Base-by-base conservation (phyloP, 2,329 filamentous ascomycete genomes). In the Cladosporium sp. region DNA sequence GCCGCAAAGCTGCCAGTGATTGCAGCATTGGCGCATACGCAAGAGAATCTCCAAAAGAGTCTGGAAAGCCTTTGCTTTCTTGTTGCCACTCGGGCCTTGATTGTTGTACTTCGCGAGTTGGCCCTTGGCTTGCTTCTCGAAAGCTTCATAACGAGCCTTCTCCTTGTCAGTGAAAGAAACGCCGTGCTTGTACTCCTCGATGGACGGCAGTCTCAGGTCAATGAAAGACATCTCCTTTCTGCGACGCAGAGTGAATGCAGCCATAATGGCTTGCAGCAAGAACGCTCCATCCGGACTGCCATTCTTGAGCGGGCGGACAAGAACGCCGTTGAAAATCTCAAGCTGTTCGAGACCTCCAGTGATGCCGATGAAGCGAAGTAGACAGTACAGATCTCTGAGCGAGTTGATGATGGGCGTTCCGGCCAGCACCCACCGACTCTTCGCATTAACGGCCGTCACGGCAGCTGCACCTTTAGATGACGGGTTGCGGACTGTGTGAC, bases 201-300 rank as follows among this genome's bases (percentile, higher is more conserved):
- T 83, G 12, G 83, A 75, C 0, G 90, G 89, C 7, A 95, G 75
- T 55, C 83, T 86, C 17, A 95, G 73, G 58, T 95, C 88, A 47
- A 96, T 80, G 62, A 95, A 95, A 4, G 79, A 78, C 89, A 96
- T 95, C 50, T 92, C 85, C 66, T 96, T 96, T 67, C 84, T 86
- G 32, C 90, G 82, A 32, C 90, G 81, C 18, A 96, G 75, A 60
- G 88, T 93, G 41, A 95, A 79, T 15, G 86, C 83, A n/a, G 78
- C 77, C 82, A 95, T 91, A 39, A 95, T 76, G 4, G 82, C 78
- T 62, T 92, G 86, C 3, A 95, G 76, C 3, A 92, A 72, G 9
- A 77, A 68, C 42, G 82, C 83, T 1, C 64, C 64, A 29, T 76
- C 71, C 1, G 70, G 65, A 13, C 83, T 77, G 1, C 80, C 82